These are phyloP conservation scores for Collybia sordida DNA, from an alignment of 768 basidiomycete species.

Conservation along the genomic window DNA sequence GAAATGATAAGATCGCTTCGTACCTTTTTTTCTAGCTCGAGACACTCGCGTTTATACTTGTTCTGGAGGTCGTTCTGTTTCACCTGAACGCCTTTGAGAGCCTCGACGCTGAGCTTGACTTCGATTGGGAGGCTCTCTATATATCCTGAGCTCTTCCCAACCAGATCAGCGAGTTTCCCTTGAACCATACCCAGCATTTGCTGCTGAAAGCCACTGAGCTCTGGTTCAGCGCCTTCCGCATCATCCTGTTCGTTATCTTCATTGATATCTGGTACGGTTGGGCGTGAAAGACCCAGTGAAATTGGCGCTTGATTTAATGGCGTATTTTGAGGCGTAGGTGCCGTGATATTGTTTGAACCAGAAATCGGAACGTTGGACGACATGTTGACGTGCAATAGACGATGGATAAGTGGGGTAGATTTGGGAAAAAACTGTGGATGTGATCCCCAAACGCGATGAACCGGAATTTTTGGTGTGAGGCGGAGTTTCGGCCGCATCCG, in stretches of 20 bases:
- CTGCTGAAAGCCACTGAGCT: conserved; percentile 45
- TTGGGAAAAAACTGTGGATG: conserved; percentile 13
- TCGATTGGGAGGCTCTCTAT: conserved; percentile 83
- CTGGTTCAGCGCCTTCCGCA: conserved; percentile 43
- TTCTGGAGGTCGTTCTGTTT: conserved; percentile 90
- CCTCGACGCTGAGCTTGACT: conserved; percentile 85
- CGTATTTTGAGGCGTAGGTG: conserved; percentile 95
- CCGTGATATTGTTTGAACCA: conserved; percentile 54
- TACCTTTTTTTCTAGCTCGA: conserved; percentile 96
- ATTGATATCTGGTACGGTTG: conserved; percentile 84
- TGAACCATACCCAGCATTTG: conserved; percentile 88
- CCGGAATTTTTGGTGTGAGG: neutral
- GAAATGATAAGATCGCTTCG: conserved; percentile 18
- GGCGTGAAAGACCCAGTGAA: conserved; percentile 75
- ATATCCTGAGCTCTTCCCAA: conserved; percentile 94
- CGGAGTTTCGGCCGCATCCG: conserved; percentile 19
- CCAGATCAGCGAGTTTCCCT: conserved; percentile 76
- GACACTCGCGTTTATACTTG: conserved; percentile 92
- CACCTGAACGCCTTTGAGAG: conserved; percentile 90
- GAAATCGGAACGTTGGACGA: conserved; percentile 69
- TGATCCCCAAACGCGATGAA: neutral
- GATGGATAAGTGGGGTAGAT: conserved; percentile 10
- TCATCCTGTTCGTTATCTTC: conserved; percentile 78
- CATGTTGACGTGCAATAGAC: conserved; percentile 39
- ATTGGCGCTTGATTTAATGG: conserved; percentile 83